A percentile compares a stretch with the other conserved stretches of the same genome.
Evolutionary conservation across 345 rosid species (phyloP).

Genomic region (Boechera stricta): DNA sequence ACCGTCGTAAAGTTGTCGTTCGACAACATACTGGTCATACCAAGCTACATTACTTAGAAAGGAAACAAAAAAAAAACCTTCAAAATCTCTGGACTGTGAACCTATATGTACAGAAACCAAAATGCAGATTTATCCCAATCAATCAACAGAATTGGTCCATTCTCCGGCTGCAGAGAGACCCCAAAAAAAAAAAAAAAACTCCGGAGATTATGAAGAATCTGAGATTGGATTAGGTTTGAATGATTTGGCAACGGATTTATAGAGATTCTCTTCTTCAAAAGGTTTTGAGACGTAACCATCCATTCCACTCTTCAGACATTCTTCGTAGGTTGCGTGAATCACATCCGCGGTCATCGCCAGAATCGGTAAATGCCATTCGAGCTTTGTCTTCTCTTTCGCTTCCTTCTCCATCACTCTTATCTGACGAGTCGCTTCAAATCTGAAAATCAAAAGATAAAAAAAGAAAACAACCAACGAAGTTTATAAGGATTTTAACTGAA

Average conservation of each 20-base stretch:
- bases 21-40: neutral
- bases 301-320: conserved; percentile 91
- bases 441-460: conserved; percentile 32
- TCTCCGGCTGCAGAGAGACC: neutral
- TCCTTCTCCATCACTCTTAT: conserved; percentile 79
- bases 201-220: conserved; percentile 36
- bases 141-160: neutral
- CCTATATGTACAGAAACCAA: conserved; percentile 6
- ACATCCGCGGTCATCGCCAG: conserved; percentile 99
- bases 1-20: neutral
- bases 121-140: conserved; percentile 3
- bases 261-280: conserved; percentile 92
- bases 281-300: conserved; percentile 98
- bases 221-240: conserved; percentile 59
- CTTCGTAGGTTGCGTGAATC: conserved; percentile 85
- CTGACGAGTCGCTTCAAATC: conserved; percentile 89
- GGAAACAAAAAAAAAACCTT: neutral
- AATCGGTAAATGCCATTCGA: conserved; percentile 78
- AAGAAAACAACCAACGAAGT: neutral
- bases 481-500: neutral
- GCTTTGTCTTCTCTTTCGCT: conserved; percentile 60
- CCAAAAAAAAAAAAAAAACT: neutral
- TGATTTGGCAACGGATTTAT: conserved; percentile 84
- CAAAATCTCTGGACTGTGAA: conserved; percentile 5
- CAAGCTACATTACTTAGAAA: neutral